Base-by-base conservation (phyloP, 352 stramenopile genomes). In the Pythium graminicola region DNA sequence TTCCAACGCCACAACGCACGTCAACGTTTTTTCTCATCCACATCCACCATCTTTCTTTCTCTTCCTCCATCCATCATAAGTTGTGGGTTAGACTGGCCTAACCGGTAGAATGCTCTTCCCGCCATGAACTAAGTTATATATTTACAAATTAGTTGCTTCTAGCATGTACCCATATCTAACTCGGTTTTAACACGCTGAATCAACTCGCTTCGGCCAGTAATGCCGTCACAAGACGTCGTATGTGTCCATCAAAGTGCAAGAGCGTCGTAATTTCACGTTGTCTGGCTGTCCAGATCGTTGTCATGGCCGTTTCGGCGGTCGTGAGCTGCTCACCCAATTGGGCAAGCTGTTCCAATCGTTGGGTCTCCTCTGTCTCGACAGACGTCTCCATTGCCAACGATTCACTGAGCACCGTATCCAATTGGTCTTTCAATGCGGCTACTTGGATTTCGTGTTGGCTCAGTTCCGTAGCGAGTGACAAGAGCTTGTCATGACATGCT, bases 211-310 rank as follows among this genome's bases (percentile, higher is more conserved):
- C 32, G 27, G 9, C 4, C 32, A 63, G 24, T 14, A 63, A 22
- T 19, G 47, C 57, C 22, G 41, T 23, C 8, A 63, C 23, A 6
- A 63, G 41, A 22, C 53, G 16, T 4, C 55, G 55, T 13, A 63
- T 16, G n/a, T 63, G 47, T 23, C 27, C 47, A 13, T 63, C 55
- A 48, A 63, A 57, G 32, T 63, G 55, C 26, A 63, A 20, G 7
- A 63, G 24, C 24, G 48, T 57, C 47, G 48, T 32, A 33, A 62
- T 49, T 40, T 62, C 54, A 17, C 47, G 38, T 14, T 27, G 20
- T 36, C 43, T 24, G 13, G 43, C 16, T 10, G 11, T 26, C 10
- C 28, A 17, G 6, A 46, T 14, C 8, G 48, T 5, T 10, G 35
- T 32, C 16, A 38, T 39, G 10, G 24, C 16, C 3, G 35, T 13